Percentiles rank a stretch among this genome's conserved stretches.
These are phyloP conservation scores for Paramecium sexaurelia DNA, from an alignment of 73 alveolate species.

Conservation along the genomic window DNA sequence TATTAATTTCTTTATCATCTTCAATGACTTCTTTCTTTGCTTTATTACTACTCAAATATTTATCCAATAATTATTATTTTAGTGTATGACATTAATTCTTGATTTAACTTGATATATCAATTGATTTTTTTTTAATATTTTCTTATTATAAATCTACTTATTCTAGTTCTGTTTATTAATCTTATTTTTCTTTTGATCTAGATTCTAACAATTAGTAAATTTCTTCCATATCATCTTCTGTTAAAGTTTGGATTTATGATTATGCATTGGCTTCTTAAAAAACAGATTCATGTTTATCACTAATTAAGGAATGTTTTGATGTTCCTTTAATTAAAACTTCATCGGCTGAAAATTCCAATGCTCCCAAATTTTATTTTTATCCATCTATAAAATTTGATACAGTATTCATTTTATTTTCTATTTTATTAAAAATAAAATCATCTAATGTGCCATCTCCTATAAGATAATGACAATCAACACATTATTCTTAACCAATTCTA, in stretches of 20 bases:
- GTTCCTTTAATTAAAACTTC: not conserved
- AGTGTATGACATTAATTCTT: not conserved
- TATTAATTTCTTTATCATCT: not conserved
- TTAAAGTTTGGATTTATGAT: not conserved
- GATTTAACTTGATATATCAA: not conserved
- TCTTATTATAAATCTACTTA: not conserved
- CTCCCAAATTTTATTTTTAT: conserved; percentile 75
- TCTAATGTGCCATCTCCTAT: conserved; percentile 97
- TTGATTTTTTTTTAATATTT: not conserved
- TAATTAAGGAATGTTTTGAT: not conserved
- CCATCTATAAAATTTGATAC: conserved; percentile 91
- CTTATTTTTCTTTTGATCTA: not conserved
- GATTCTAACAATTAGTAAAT: conserved; percentile 1
- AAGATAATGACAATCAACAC: conserved; percentile 95
- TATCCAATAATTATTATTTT: not conserved
- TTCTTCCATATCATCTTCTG: not conserved
- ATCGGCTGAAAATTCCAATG: not conserved
- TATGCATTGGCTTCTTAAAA: not conserved
- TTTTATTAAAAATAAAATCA: conserved; percentile 82
- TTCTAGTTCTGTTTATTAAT: not conserved
- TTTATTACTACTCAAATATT: not conserved
- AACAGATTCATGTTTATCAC: not conserved
- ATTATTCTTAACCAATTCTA: conserved; percentile 93
- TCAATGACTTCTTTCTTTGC: not conserved
- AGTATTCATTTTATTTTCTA: conserved; percentile 82